Evolutionary conservation across 345 rosid genomes (phyloP), one percentile per base, ranked within the genome.

Genomic region (Salix exigua): DNA sequence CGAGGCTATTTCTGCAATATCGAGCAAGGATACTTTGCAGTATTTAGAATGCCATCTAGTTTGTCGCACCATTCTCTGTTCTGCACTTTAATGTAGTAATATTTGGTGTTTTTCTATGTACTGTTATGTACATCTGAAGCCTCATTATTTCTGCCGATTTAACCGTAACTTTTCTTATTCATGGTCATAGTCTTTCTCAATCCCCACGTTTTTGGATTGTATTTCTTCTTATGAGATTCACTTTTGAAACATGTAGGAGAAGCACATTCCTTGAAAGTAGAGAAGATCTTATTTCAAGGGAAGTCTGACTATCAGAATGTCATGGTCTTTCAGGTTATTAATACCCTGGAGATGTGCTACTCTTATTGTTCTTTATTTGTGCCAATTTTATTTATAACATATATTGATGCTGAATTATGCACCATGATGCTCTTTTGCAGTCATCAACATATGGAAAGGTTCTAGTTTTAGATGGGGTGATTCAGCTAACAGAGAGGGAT

Each of bases 371-470:
- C 6, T 17, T 73, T 58, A 10, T 44, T 14, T 6, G 46, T 73
- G 55, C 33, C 5, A 28, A 6, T 28, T 26, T 30, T 10, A 26
- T 31, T 12, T 21, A 66, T 2, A 53, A n/a, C 25, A 7, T 21
- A 2, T 25, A 14, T 18, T 11, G 23, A 60, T 73, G 44, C 21
- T 17, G 11, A 42, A 25, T 25, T 68, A 14, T 1, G 31, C 42
- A 17, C n/a, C 70, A 12, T 65, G 31, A 14, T 25, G 23, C 21
- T 28, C 26, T 13, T 79, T 64, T 78, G 73, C 89, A 95, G 99
- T 95, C 99, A 31, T 87, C 98, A 13, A 89, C 99, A 7, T 95
- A 95, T 50, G 99, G 99, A 31, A 95, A 93, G 78, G 98, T 95
- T 78, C 88, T 95, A 51, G 93, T 95, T 78, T 83, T 95, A 90